Percentiles rank a stretch among this genome's conserved stretches.
phyloP scores from a whole-genome alignment of 2,329 filamentous ascomycete genomes.

The Calonectria leucothoes region DNA sequence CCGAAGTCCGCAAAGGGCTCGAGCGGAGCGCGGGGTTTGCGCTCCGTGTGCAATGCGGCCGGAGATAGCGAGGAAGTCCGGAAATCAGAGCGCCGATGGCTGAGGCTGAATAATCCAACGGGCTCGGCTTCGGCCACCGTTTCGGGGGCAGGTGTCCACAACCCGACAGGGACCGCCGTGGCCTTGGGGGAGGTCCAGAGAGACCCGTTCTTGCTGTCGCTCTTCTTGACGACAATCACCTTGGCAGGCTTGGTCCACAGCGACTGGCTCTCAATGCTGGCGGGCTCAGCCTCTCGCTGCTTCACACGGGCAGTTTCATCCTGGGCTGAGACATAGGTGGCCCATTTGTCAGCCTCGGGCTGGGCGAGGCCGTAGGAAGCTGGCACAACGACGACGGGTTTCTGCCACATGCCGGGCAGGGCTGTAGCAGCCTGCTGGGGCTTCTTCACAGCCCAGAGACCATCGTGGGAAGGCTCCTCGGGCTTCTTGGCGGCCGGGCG shows the following conservation, averaged over 20 bases:
- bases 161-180: conserved; percentile 35
- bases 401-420: conserved; percentile 39
- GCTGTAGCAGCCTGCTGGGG: conserved; percentile 3
- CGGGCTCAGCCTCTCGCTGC: conserved; percentile 37
- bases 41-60: conserved; percentile 36
- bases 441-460: conserved; percentile 38
- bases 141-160: conserved; percentile 34
- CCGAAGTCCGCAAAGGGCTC: conserved; percentile 35
- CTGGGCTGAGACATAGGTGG: conserved; percentile 35
- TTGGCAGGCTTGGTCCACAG: conserved; percentile 36
- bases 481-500: conserved; percentile 32
- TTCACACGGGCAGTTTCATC: conserved; percentile 38
- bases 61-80: conserved; percentile 37
- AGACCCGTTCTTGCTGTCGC: conserved; percentile 22
- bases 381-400: conserved; percentile 25
- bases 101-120: conserved; percentile 39
- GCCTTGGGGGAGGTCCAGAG: conserved; percentile 37
- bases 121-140: conserved; percentile 31
- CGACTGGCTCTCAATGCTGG: conserved; percentile 34
- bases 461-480: conserved; percentile 26
- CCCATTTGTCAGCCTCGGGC: conserved; percentile 44
- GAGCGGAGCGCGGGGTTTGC: conserved; percentile 30
- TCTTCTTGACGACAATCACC: conserved; percentile 21
- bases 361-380: conserved; percentile 44
- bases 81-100: conserved; percentile 39